phyloP scores from a whole-genome alignment of 2,329 filamentous ascomycete species.

The Lachnum nothofagi region DNA sequence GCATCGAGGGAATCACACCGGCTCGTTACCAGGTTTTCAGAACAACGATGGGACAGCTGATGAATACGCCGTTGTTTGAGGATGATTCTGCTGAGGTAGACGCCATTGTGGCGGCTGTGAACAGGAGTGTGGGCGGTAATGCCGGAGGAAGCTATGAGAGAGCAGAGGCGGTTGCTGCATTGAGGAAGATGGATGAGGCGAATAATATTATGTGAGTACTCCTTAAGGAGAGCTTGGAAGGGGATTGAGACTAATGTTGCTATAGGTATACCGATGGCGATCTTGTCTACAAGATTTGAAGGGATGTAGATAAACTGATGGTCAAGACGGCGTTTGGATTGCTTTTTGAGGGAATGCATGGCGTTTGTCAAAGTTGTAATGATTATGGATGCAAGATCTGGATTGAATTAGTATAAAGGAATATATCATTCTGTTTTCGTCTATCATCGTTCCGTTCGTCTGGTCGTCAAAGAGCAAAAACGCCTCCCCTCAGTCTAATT shows the following conservation, averaged over 20 bases:
- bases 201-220: conserved; percentile 87
- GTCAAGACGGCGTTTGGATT: not conserved
- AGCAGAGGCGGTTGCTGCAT: conserved; percentile 68
- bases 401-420: not conserved
- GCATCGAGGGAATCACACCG: conserved; percentile 36
- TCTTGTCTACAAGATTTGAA: conserved; percentile 65
- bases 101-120: conserved; percentile 73
- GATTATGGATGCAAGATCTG: not conserved
- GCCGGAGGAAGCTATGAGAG: conserved; percentile 59
- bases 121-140: conserved; percentile 55
- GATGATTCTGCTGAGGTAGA: conserved; percentile 77
- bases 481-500: not conserved
- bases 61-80: conserved; percentile 76
- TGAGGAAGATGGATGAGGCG: conserved; percentile 72
- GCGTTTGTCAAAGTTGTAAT: conserved; percentile 5
- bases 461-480: not conserved
- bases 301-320: not conserved
- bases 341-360: conserved; percentile 2
- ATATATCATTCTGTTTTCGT: not conserved
- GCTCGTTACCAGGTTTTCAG: conserved; percentile 71
- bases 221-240: not conserved
- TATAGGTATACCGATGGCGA: conserved; percentile 56
- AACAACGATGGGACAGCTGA: conserved; percentile 72
- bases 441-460: not conserved
- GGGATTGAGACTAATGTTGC: conserved; percentile 4